Evolutionary conservation across 2,329 filamentous ascomycete genomes (phyloP).

Genomic region (Penicillium verrucosum): DNA sequence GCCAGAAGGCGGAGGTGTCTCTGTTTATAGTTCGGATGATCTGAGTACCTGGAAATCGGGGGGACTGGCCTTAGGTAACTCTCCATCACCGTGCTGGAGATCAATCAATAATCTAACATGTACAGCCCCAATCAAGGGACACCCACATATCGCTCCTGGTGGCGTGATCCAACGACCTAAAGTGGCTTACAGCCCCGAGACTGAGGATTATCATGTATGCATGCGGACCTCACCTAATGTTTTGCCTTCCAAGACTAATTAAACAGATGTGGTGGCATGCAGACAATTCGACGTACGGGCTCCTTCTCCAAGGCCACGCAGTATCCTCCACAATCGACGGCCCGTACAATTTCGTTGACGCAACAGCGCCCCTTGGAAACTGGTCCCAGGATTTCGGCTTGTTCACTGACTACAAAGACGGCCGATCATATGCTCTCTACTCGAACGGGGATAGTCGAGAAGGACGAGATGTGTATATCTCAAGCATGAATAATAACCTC

Average conservation of each 20-base stretch:
- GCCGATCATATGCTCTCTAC: constrained; percentile 56
- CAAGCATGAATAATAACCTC: constrained; percentile 52
- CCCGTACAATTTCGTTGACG: constrained; percentile 55
- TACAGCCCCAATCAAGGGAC: constrained; percentile 51
- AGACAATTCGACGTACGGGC: constrained; percentile 56
- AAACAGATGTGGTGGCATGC: constrained; percentile 59
- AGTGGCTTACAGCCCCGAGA: constrained; percentile 56
- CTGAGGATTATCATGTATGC: constrained; percentile 55
- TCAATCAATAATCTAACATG: not conserved
- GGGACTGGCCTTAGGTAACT: constrained; percentile 54
- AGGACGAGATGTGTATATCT: constrained; percentile 58
- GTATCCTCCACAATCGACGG: constrained; percentile 52
- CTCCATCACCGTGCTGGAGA: not conserved
- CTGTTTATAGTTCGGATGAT: constrained; percentile 60
- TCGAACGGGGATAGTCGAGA: constrained; percentile 57
- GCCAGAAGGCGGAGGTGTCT: constrained; percentile 58
- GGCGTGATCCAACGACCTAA: constrained; percentile 63
- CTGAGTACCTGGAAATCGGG: constrained; percentile 59
- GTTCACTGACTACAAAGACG: constrained; percentile 59
- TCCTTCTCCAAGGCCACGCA: constrained; percentile 57
- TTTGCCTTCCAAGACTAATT: not conserved
- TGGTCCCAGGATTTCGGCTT: constrained; percentile 63
- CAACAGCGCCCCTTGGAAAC: constrained; percentile 56
- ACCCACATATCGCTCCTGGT: constrained; percentile 54
- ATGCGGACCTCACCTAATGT: not conserved